phyloP scores from a whole-genome alignment of 805 yeast genomes.

The Suhomyces pyralidae region DNA sequence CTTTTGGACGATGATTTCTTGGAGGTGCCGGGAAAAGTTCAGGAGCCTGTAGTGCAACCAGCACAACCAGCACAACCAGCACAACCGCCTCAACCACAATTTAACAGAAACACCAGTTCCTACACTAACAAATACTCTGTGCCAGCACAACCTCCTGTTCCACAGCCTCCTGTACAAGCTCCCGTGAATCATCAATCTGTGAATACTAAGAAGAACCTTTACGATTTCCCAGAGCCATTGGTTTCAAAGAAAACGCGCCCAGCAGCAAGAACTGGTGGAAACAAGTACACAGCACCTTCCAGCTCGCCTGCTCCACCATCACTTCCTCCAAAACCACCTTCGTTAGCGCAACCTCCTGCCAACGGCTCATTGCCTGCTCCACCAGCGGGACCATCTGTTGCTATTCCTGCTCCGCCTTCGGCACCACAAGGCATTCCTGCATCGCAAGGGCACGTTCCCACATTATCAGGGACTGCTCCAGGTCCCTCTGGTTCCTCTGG shows the following conservation, averaged over 20 bases:
- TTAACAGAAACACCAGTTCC: neutral
- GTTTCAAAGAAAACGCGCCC: constrained; percentile 41
- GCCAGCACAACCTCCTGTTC: neutral
- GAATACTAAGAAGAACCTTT: constrained; percentile 56
- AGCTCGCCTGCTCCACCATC: constrained; percentile 8
- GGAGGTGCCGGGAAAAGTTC: constrained; percentile 16
- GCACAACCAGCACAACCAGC: constrained; percentile 1
- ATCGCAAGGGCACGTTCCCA: neutral
- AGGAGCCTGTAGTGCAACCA: constrained; percentile 3
- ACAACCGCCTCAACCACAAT: neutral
- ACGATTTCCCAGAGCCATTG: constrained; percentile 65
- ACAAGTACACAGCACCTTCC: constrained; percentile 17
- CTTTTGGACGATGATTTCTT: constrained; percentile 37
- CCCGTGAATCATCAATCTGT: too few relatives aligned
- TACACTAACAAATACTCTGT: neutral
- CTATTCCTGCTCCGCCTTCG: constrained; percentile 3
- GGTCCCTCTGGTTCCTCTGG: too few relatives aligned
- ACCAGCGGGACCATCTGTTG: neutral
- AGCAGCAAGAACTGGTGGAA: constrained; percentile 32
- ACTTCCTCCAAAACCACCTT: constrained; percentile 11
- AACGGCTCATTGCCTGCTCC: constrained; percentile 5
- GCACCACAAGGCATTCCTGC: neutral
- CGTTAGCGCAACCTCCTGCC: constrained; percentile 3
- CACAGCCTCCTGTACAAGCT: neutral
- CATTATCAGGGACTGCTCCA: neutral